Base-by-base conservation (phyloP, 2,329 filamentous ascomycete genomes). In the Cercospora zeina region DNA sequence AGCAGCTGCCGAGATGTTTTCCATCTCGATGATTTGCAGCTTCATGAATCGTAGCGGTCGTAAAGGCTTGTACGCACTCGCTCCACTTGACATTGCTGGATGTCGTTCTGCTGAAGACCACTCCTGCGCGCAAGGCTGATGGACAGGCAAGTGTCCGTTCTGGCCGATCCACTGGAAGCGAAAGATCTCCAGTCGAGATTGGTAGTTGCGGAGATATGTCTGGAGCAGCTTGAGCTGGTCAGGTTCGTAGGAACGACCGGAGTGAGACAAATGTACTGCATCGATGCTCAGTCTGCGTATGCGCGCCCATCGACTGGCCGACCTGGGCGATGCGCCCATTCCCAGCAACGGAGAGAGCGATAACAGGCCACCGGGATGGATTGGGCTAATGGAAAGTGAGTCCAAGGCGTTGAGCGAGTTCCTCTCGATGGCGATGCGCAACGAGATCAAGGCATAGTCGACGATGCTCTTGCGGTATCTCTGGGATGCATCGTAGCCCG, bases 401-500 rank as follows among this genome's bases (percentile, higher is more conserved):
- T 82, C 80, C 13, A 96, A 83, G 62, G 81, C 83, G 55, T 79
- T 80, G 54, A 95, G 78, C 1, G 87, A 85, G 9, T 87, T 85
- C 58, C 88, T 84, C 78, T 96, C 92, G 31, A 96, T 78, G 11
- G 92, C 89, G 66, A 96, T 91, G 66, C 91, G 88, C 59, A 96
- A 78, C 67, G 90, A 95, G 73, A 96, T 91, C 64, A 96, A 85
- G 3, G 91, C 91, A 72, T 95, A 96, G 80, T 96, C 92, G 63
- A 96, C 90, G 54, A 88, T 86, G 74, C 87, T 87, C 53, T 90
- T 85, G 37, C 91, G 84, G 73, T 92, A 91, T 49, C 88, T 82
- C 73, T 91, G 87, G 37, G 73, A 65, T 8, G 82, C 79, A 62
- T 87, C 81, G 74, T 92, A 89, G 37, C 86, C 88, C 4, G 90